These are phyloP conservation scores for Beta macrorhiza DNA, from an alignment of 179 eudicot species.

Conservation along the genomic window DNA sequence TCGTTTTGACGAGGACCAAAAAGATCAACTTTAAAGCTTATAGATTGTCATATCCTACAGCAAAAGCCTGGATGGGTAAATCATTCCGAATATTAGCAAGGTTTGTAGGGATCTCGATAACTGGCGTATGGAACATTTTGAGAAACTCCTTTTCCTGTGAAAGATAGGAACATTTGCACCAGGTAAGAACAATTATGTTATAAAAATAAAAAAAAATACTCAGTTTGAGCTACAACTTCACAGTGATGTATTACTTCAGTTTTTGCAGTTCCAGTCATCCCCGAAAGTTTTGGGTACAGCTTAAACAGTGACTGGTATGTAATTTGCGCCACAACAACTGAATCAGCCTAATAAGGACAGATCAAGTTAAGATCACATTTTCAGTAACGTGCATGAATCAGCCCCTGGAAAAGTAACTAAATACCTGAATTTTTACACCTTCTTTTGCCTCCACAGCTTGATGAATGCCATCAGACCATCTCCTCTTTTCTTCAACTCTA, in stretches of 20 bases:
- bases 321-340: constrained; percentile 97
- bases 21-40: constrained; percentile 1
- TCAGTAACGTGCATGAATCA: neutral
- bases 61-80: constrained; percentile 91
- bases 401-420: neutral
- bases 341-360: constrained; percentile 60
- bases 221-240: neutral
- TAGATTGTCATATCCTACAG: constrained; percentile 42
- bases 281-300: constrained; percentile 93
- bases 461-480: constrained; percentile 99
- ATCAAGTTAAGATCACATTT: constrained; percentile 8
- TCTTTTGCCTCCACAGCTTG: constrained; percentile 99
- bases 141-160: constrained; percentile 94
- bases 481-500: constrained; percentile 93
- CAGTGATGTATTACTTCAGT: constrained; percentile 64
- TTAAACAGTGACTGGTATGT: constrained; percentile 95
- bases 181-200: neutral
- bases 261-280: constrained; percentile 99
- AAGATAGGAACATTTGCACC: constrained; percentile 20
- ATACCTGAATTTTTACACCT: constrained; percentile 84
- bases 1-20: neutral
- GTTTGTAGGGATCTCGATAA: constrained; percentile 94
- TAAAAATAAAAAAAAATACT: neutral
- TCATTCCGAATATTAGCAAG: constrained; percentile 89
- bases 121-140: constrained; percentile 94